Percentiles rank a stretch among this genome's conserved stretches.
Evolutionary conservation across 2,329 filamentous ascomycete species (phyloP).

Genomic region (Cladophialophora psammophila): DNA sequence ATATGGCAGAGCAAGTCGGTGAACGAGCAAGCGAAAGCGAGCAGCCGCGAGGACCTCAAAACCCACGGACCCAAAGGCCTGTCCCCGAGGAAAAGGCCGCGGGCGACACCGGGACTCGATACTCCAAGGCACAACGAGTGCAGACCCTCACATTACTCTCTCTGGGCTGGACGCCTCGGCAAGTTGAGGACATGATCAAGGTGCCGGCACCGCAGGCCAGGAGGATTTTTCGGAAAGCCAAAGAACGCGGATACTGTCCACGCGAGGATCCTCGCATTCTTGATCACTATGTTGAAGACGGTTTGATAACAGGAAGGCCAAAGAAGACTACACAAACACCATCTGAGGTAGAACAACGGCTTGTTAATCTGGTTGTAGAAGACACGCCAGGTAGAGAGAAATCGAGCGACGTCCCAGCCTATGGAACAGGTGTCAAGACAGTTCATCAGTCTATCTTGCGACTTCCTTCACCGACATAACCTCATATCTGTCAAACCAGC

Average conservation of each 20-base stretch:
- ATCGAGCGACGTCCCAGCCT: constrained; percentile 30
- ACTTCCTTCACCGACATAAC: constrained; percentile 24
- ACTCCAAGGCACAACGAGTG: too few relatives aligned
- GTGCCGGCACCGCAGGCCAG: constrained; percentile 21
- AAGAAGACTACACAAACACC: constrained; percentile 5
- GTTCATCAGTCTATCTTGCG: background rate
- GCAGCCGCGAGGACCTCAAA: background rate
- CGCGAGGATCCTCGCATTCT: constrained; percentile 16
- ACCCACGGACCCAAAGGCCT: background rate
- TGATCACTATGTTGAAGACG: constrained; percentile 15
- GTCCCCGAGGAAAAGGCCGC: background rate
- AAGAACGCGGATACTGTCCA: constrained; percentile 24
- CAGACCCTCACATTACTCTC: too few relatives aligned
- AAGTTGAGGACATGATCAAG: background rate
- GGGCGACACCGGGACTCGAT: too few relatives aligned
- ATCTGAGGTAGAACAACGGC: background rate
- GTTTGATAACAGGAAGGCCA: background rate
- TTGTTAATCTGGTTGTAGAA: constrained; percentile 16
- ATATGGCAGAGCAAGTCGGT: background rate
- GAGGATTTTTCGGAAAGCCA: constrained; percentile 37
- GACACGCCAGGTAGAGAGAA: constrained; percentile 31
- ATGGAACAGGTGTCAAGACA: constrained; percentile 23
- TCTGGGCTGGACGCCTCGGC: too few relatives aligned
- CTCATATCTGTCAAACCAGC: constrained; percentile 33
- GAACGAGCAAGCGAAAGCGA: background rate